Conservation (phyloP, 2,329 filamentous ascomycete species). For the Pseudodiploospora longispora region DNA sequence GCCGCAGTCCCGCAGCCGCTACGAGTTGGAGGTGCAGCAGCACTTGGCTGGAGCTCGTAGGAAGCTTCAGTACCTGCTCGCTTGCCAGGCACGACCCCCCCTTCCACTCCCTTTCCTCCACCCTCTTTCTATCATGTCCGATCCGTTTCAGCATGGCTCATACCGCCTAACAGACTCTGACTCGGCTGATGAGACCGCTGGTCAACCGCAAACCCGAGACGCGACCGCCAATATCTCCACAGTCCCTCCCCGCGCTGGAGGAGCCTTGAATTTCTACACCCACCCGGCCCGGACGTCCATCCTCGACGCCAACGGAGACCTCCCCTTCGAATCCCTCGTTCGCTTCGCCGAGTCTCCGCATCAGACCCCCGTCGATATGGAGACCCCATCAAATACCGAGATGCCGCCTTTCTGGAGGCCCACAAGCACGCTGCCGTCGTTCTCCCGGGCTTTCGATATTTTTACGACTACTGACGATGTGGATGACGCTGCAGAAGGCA, state of each 20-base stretch:
- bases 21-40: background rate
- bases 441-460: conserved; percentile 46
- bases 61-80: conserved; percentile 12
- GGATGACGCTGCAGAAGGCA: conserved; percentile 17
- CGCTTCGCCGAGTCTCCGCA: conserved; percentile 4
- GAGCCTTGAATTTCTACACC: conserved; percentile 38
- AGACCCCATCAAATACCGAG: conserved; percentile 24
- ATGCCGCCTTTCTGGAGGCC: conserved; percentile 15
- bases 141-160: conserved; percentile 18
- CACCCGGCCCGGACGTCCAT: conserved; percentile 32
- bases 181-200: conserved; percentile 12
- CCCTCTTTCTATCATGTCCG: conserved; percentile 7
- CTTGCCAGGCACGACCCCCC: conserved; percentile 11
- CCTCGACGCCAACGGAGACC: conserved; percentile 38
- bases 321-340: conserved; percentile 13
- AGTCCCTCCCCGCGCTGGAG: conserved; percentile 22
- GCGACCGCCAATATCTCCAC: conserved; percentile 19
- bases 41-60: conserved; percentile 11
- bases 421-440: conserved; percentile 30
- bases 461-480: conserved; percentile 30
- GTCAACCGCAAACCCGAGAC: conserved; percentile 6
- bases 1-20: background rate
- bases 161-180: conserved; percentile 17
- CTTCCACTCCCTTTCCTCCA: background rate
- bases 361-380: conserved; percentile 19